Evolutionary conservation across 2,329 filamentous ascomycete species (phyloP).

Genomic region (Canariomyces notabilis): DNA sequence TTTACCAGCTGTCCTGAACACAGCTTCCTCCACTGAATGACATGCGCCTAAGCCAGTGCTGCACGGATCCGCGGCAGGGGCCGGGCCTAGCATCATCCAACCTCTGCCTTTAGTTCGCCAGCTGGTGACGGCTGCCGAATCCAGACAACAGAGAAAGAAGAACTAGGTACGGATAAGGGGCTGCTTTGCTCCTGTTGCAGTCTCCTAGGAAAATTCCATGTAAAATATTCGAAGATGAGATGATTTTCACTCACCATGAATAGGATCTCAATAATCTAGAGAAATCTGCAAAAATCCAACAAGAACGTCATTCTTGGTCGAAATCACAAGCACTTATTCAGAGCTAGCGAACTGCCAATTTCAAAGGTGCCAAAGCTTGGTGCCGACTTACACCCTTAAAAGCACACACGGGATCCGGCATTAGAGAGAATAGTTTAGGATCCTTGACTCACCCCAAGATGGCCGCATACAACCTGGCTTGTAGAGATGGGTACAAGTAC

Average conservation of each 20-base stretch:
- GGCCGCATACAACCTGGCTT: constrained; percentile 40
- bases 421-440: too few relatives aligned
- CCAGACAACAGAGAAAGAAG: neutral
- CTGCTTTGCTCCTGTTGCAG: too few relatives aligned
- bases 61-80: neutral
- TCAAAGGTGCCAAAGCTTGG: neutral
- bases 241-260: too few relatives aligned
- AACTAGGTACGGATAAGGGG: too few relatives aligned
- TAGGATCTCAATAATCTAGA: too few relatives aligned
- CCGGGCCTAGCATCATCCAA: too few relatives aligned
- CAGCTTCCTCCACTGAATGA: constrained; percentile 6
- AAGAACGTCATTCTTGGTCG: neutral
- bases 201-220: too few relatives aligned
- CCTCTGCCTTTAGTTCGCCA: neutral
- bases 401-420: too few relatives aligned
- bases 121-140: neutral
- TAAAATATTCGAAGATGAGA: too few relatives aligned
- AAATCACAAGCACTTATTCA: neutral
- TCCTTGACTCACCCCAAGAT: too few relatives aligned
- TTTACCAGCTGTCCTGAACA: constrained; percentile 18
- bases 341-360: neutral
- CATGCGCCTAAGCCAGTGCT: constrained; percentile 6
- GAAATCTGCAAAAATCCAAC: too few relatives aligned
- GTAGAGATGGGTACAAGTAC: constrained; percentile 37
- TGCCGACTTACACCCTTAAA: neutral